Evolutionary conservation across 2,329 filamentous ascomycete genomes (phyloP), one percentile per base, ranked within the genome.

Genomic region (Curvularia eragrostidis): DNA sequence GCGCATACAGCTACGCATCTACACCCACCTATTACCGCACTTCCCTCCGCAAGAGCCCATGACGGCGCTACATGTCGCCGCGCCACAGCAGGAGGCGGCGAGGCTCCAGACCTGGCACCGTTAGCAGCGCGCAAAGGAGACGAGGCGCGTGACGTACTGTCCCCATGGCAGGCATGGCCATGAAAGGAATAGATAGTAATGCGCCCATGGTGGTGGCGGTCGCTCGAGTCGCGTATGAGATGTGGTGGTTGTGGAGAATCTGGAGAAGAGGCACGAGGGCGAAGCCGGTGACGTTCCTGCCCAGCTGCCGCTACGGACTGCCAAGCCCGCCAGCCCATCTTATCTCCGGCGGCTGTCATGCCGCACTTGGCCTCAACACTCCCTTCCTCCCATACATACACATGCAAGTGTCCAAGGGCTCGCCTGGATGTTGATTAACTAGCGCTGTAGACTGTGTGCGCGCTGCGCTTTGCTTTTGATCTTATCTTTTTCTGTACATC

Each of bases 31-130:
- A 83, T 97, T 98, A 69, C 93, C 91, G 79, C 94, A 98, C 77
- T 97, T 98, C 51, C 67, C 67, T 54, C 95, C 94, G 75, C 94
- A 99, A 12, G 93, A 91, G 76, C 91, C 95, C 81, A 93, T 98
- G 48, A 98, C 89, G 76, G 95, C 94, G 68, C 93, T 96, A 80
- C 94, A 98, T 51, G 95, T 97, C 44, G 95, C 93, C 26, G 95
- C 95, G 74, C 95, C 95, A 77, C 95, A 99, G 81, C 95, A 99
- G 71, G 93, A 97, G 63, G 90, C 92, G 62, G 83, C 90, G 68
- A 93, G 88, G 42, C 90, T 92, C 66, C 91, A 75, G 63, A 96
- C 70, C 91, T 93, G 66, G 59, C 48, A 56, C 32, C 54, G 70
- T 75, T 64, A 75, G 69, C 54, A 24, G 55, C 54, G 56, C 47